phyloP scores from a whole-genome alignment of 352 stramenopile genomes.

The Phytopythium boreale region DNA sequence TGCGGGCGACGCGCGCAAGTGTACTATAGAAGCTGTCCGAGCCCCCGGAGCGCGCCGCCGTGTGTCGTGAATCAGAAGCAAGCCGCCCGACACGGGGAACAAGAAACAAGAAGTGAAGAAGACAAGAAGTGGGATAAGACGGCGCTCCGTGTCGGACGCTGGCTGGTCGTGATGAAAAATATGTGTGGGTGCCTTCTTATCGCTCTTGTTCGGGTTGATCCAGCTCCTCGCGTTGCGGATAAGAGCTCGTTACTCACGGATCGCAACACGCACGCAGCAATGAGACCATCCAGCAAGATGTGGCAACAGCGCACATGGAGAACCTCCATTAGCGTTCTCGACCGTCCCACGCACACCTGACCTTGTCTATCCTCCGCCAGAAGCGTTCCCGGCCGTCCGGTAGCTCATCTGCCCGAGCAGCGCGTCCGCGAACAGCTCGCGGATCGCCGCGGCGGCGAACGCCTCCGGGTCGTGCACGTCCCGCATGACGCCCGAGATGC shows the following conservation, averaged over 20 bases:
- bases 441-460: constrained; percentile 55
- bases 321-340: too few relatives aligned
- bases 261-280: too few relatives aligned
- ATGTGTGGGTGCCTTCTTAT: neutral
- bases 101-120: neutral
- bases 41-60: neutral
- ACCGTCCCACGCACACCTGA: too few relatives aligned
- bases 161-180: neutral
- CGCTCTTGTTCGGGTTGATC: neutral
- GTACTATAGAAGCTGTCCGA: neutral
- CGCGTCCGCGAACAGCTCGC: constrained; percentile 33
- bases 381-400: neutral
- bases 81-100: neutral
- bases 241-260: neutral
- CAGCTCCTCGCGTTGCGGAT: too few relatives aligned
- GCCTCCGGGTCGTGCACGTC: constrained; percentile 36
- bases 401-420: constrained; percentile 33
- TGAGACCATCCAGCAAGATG: too few relatives aligned
- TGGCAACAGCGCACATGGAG: too few relatives aligned
- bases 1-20: neutral
- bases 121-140: neutral
- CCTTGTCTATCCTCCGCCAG: neutral
- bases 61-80: neutral
- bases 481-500: constrained; percentile 57
- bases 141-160: neutral